Evolutionary conservation across 2,329 filamentous ascomycete species (phyloP), one percentile per base, ranked within the genome.

Genomic region (Xylariaceae sp.): DNA sequence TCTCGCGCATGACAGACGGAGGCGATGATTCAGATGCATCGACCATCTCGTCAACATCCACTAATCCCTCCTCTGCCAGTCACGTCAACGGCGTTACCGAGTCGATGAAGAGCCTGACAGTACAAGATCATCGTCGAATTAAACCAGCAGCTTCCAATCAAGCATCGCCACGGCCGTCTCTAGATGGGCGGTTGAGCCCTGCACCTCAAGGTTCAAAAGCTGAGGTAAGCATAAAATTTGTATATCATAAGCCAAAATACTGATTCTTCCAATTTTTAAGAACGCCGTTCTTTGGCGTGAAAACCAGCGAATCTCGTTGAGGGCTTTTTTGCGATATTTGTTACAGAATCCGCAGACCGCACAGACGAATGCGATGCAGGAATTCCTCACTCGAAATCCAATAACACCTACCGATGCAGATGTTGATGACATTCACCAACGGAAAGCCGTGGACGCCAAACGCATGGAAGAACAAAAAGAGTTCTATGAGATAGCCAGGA

Each of bases 401-500:
- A 83, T 95, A 21, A 84, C 81, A 1, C 78, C 91, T 8, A 91
- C 85, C 18, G 89, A 93, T 63, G 91, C 94, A 53, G 94, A 99
- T 67, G 76, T 88, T 23, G 81, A 87, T 2, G 94, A 99, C 68
- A 92, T 97, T 26, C 73, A 86, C 58, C 82, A 82, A 53, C 83
- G 94, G 47, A 95, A 92, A 71, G 81, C 83, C 10, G 86, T 96
- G 72, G 94, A 99, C 65, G 87, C 90, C 69, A 89, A 89, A 72
- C 86, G 94, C 37, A 83, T 97, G 46, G 90, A 96, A 66, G 94
- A 99, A 72, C 94, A 99, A 70, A 89, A 86, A 69, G 84, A 86
- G 60, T 99, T 99, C 70, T 99, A 97, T 71, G 93, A 99, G 70
- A 92, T 99, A 68, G 94, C 94, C 7, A 81, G 92, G 61, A 87